Evolutionary conservation across 2,329 filamentous ascomycete species (phyloP), one percentile per base, ranked within the genome.

Genomic region (Phialocephala sp.): DNA sequence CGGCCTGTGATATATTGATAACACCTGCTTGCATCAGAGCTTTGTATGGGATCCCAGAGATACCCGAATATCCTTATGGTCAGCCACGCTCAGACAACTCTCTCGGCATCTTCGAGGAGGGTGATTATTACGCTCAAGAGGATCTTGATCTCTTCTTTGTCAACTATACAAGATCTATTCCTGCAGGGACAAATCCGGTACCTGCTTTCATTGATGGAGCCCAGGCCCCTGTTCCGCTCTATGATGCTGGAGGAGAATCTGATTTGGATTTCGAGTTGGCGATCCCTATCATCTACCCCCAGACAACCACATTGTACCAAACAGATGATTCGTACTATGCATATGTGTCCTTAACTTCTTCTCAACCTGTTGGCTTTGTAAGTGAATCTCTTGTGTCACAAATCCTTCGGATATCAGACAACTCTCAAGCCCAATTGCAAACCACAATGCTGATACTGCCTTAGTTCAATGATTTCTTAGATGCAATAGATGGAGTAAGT

Each of bases 381-480:
- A 58, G 58, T 58, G 47, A 9, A 15, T 5, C 20, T 39, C 27
- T 39, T 54, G 32, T 50, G 27, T 32, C 27, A 32, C 27, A 32
- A 32, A 6, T 32, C 6, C 27, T 32, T 32, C 27, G 3, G 6
- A 32, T 32, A 32, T 32, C 27, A 32, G 27, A 32, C 3, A 32
- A 32, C 27, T 43, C 18, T 60, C n/a, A 11, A 15, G 18, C 22
- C 8, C 14, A 12, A 41, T 41, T 22, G 39, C 6, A 35, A 14
- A 14, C 9, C 2, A 4, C 36, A 45, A 6, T 56, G 24, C 63
- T 65, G n/a, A 58, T 32, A 14, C 20, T 12, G 5, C 8, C 20
- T 11, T 22, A 65, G 37, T 78, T 83, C 69, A 82, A 83, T 69
- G 82, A 78, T 37, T 82, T 82, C 72, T 73, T 82, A 11, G 80